A percentile compares a stretch with the other conserved stretches of the same genome.
These are phyloP conservation scores for Spergularia azorica DNA, from an alignment of 179 eudicot genomes.

Conservation along the genomic window DNA sequence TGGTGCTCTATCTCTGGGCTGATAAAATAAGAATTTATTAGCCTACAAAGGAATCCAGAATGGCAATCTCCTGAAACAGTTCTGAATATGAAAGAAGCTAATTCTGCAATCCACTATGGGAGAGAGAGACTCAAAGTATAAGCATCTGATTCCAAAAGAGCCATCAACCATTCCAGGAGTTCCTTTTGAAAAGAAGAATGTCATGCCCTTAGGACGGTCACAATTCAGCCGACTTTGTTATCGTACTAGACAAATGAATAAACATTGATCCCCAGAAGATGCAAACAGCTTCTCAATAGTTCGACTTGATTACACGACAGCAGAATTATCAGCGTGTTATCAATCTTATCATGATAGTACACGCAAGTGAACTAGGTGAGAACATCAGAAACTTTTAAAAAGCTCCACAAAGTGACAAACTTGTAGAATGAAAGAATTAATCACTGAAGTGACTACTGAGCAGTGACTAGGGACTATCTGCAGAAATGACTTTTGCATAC, in stretches of 20 bases:
- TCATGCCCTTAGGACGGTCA: slow-evolving; percentile 39
- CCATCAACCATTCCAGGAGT: slow-evolving; percentile 10
- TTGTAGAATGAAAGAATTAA: slow-evolving; percentile 1
- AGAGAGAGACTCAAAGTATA: slow-evolving; percentile 35
- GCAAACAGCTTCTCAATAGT: not conserved
- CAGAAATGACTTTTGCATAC: not conserved
- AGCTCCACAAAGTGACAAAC: slow-evolving; percentile 9
- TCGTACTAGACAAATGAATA: not conserved
- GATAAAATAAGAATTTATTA: slow-evolving; percentile 32
- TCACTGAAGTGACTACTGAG: not conserved
- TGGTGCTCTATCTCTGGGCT: slow-evolving; percentile 9
- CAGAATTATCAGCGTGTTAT: too few relatives aligned
- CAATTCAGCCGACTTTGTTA: slow-evolving; percentile 8
- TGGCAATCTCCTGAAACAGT: slow-evolving; percentile 15
- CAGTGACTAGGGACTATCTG: not conserved
- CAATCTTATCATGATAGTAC: not conserved
- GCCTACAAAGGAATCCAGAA: slow-evolving; percentile 24
- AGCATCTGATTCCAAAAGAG: slow-evolving; percentile 51
- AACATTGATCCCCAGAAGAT: slow-evolving; percentile 1
- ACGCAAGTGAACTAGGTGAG: not conserved
- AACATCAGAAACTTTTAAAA: not conserved
- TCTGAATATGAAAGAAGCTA: slow-evolving; percentile 35
- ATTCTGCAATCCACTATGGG: slow-evolving; percentile 54
- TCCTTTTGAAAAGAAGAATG: slow-evolving; percentile 11
- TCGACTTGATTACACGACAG: not conserved